phyloP scores from a whole-genome alignment of 305 asterid genomes.

The Solanum aculeatissimum region DNA sequence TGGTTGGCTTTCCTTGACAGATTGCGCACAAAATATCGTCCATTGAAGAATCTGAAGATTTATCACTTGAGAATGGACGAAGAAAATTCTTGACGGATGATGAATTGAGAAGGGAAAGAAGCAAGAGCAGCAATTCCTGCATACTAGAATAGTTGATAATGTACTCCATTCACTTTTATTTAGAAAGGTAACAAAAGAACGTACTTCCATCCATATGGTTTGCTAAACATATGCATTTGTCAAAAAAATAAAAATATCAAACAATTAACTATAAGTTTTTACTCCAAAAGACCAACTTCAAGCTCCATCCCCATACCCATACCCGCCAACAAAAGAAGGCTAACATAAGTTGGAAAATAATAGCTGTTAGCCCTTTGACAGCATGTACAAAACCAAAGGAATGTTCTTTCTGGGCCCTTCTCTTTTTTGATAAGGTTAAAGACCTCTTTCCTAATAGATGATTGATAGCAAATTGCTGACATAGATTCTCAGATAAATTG shows the following conservation, averaged over 20 bases:
- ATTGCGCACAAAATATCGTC: conserved; percentile 49
- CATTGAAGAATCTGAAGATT: conserved; percentile 39
- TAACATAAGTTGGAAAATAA: background rate
- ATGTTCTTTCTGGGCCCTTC: background rate
- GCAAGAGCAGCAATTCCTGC: conserved; percentile 85
- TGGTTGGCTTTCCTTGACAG: conserved; percentile 46
- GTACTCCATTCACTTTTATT: background rate
- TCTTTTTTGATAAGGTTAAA: background rate
- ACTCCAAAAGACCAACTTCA: background rate
- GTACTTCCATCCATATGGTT: background rate
- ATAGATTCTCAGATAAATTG: background rate
- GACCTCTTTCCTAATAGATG: background rate
- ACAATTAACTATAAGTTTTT: background rate
- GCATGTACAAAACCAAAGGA: background rate
- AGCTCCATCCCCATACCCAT: background rate
- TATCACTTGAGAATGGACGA: conserved; percentile 63
- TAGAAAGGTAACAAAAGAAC: background rate
- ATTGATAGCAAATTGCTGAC: background rate
- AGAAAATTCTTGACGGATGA: conserved; percentile 60
- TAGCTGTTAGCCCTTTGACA: background rate
- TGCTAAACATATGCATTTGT: background rate
- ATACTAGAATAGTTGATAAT: background rate
- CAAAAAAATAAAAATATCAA: background rate
- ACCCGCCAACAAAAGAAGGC: background rate
- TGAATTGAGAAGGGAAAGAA: conserved; percentile 81